These are phyloP conservation scores for Mycena pura DNA, from an alignment of 768 basidiomycete genomes.

Conservation along the genomic window DNA sequence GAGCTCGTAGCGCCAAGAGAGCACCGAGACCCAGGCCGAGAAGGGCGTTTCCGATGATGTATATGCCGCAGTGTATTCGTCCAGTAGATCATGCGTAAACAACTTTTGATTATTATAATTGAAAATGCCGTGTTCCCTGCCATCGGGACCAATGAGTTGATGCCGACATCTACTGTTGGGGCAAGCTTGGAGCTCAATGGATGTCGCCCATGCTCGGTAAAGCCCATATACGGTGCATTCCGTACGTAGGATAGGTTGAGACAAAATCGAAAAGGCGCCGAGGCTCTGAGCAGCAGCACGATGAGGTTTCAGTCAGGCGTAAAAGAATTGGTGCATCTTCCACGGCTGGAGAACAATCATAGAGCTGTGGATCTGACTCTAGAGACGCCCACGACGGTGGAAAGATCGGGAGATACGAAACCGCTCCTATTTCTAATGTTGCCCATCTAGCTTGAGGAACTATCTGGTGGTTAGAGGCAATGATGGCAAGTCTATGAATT, in stretches of 20 bases:
- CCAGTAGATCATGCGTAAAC: constrained; percentile 20
- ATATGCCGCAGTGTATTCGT: constrained; percentile 22
- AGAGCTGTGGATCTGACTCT: not conserved
- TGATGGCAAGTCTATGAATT: not conserved
- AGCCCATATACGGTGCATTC: constrained; percentile 6
- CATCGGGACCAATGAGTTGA: constrained; percentile 17
- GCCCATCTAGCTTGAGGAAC: not conserved
- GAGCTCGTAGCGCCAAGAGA: constrained; percentile 4
- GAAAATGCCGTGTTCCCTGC: constrained; percentile 18
- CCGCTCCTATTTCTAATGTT: not conserved
- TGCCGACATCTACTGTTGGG: not conserved
- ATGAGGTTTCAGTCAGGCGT: not conserved
- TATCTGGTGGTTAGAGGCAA: not conserved
- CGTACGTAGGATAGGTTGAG: not conserved
- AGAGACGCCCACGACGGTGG: constrained; percentile 13
- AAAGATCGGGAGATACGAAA: constrained; percentile 17
- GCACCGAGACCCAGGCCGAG: constrained; percentile 6
- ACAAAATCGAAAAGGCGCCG: not conserved
- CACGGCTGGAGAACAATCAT: not conserved
- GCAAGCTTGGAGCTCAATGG: constrained; percentile 16
- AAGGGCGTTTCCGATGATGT: constrained; percentile 25
- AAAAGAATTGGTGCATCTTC: not conserved
- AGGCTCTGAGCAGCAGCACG: constrained; percentile 5
- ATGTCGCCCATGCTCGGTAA: not conserved
- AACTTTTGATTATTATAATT: constrained; percentile 23